Base-by-base conservation (phyloP, 2,329 filamentous ascomycete genomes). In the Paramyrothecium sp. region DNA sequence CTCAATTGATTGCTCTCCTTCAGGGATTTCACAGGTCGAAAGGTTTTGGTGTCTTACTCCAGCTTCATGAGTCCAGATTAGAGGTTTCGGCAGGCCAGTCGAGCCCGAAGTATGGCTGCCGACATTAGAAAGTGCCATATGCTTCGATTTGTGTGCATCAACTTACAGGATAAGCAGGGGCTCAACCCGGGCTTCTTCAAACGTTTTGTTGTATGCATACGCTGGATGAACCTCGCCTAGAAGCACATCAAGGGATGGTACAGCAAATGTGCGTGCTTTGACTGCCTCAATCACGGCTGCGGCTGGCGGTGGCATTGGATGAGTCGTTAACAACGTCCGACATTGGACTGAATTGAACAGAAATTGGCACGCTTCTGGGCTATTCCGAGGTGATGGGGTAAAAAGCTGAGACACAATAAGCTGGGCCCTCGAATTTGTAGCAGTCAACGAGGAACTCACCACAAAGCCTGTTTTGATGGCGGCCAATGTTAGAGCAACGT, bases 401-500 rank as follows among this genome's bases (percentile, higher is more conserved):
- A 51, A 50, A 23, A 51, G 22, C 54, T 41, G 22, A 20, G 47
- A 12, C 5, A 44, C 5, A 5, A 44, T 17, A 44, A 19, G 13
- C n/a, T 44, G n/a, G 33, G 8, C 16, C 10, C 33, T 38, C 10
- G 8, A 16, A 38, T 38, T 38, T 8, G 16, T 38, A 10, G 33
- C 16, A 38, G n/a, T n/a, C 33, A 38, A 38, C 8, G 33, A 17
- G 22, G 49, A 51, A 23, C 54, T 7, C 22, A 56, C 54, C 8
- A 56, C 54, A 30, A n/a, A 53, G 38, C 54, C 54, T 10, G 48
- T 48, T 26, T 56, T 56, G 5, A 53, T 38, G 26, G 54, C 54
- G n/a, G 48, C 54, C 12, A 56, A 11, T 5, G 34, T 19, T 5
- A 56, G 54, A 21, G 54, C 54, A 26, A 33, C 46, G 22, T 46